Evolutionary conservation across 1,284 basidiomycete species (phyloP).

Genomic region (Marasmius oreades): DNA sequence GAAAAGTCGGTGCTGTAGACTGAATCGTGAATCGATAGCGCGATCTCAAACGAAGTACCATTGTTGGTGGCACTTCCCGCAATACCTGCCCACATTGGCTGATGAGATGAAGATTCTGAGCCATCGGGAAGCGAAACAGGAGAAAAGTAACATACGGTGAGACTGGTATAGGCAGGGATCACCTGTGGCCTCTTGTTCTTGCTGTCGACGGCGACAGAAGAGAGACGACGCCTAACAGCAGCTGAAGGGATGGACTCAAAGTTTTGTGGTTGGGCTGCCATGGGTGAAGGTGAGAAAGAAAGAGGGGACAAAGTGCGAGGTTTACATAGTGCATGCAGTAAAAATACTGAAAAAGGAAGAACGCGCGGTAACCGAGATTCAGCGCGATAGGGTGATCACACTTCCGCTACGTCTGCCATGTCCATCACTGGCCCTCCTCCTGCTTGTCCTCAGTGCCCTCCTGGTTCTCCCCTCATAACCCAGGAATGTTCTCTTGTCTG

Average conservation of each 20-base stretch:
- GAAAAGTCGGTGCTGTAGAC: constrained; percentile 77
- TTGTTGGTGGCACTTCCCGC: constrained; percentile 58
- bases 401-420: neutral
- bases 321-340: constrained; percentile 28
- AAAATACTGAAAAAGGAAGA: constrained; percentile 15
- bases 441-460: neutral
- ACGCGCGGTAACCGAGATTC: neutral
- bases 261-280: constrained; percentile 38
- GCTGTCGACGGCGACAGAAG: constrained; percentile 45
- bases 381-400: neutral
- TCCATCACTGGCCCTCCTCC: neutral
- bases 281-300: constrained; percentile 27
- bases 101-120: constrained; percentile 21
- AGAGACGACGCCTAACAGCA: constrained; percentile 62
- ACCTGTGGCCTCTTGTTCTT: constrained; percentile 48
- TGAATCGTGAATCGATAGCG: constrained; percentile 75
- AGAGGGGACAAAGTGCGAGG: constrained; percentile 13
- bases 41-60: constrained; percentile 60
- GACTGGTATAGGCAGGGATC: constrained; percentile 48
- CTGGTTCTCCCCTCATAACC: neutral
- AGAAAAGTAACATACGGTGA: constrained; percentile 49
- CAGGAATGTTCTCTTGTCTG: constrained; percentile 29
- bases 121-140: constrained; percentile 14
- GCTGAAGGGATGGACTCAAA: constrained; percentile 64
- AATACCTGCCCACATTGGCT: constrained; percentile 85